These are phyloP conservation scores for Mycena leptocephala DNA, from an alignment of 768 basidiomycete genomes.

Conservation along the genomic window DNA sequence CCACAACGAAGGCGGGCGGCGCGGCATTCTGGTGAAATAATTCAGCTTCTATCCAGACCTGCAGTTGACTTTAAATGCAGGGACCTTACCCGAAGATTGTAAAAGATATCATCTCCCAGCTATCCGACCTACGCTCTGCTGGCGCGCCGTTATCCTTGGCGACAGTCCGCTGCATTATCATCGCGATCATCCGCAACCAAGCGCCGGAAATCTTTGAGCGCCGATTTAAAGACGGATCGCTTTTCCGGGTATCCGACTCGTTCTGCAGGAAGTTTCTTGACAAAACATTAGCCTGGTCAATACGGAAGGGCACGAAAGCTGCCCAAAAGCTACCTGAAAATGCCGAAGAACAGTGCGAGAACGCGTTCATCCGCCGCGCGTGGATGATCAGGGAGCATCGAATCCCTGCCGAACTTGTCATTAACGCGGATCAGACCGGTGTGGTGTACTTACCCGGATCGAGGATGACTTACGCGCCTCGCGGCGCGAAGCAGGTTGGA, in stretches of 20 bases:
- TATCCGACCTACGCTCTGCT: not conserved
- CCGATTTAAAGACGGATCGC: slow-evolving; percentile 15
- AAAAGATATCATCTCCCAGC: not conserved
- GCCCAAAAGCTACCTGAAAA: slow-evolving; percentile 48
- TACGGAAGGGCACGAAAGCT: too few relatives aligned
- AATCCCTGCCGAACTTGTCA: slow-evolving; percentile 33
- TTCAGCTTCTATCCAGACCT: not conserved
- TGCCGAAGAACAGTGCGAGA: slow-evolving; percentile 29
- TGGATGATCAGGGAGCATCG: slow-evolving; percentile 32
- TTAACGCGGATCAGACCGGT: slow-evolving; percentile 50
- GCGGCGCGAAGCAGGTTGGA: slow-evolving; percentile 36
- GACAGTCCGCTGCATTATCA: not conserved
- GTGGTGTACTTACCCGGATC: too few relatives aligned
- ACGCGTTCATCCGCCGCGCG: slow-evolving; percentile 31
- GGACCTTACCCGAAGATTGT: slow-evolving; percentile 6
- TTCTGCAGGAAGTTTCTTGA: too few relatives aligned
- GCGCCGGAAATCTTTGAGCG: not conserved
- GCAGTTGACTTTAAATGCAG: too few relatives aligned
- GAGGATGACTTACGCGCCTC: slow-evolving; percentile 33
- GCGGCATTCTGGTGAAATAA: slow-evolving; percentile 10
- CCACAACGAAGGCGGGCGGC: too few relatives aligned
- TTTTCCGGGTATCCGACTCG: slow-evolving; percentile 38
- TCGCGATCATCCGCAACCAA: not conserved
- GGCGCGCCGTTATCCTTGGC: not conserved
- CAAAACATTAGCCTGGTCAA: too few relatives aligned